Conservation (phyloP, 495 filamentous ascomycete genomes). For the Acidomyces sp. region DNA sequence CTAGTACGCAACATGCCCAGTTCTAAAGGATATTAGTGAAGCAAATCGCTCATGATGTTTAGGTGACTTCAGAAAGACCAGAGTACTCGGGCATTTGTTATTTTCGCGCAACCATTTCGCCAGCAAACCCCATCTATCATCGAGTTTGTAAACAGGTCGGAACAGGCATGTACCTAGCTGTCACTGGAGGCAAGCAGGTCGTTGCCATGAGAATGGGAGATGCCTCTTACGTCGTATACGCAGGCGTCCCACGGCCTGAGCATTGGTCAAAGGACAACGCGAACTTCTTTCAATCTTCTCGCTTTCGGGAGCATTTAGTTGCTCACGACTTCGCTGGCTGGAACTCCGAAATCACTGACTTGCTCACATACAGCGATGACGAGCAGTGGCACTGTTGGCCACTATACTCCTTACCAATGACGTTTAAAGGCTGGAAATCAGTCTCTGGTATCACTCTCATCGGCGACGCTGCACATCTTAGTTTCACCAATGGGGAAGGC, state of each 20-base stretch:
- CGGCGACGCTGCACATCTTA: conserved; percentile 45
- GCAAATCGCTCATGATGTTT: conserved; percentile 1
- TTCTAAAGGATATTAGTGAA: not conserved
- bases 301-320: conserved; percentile 2
- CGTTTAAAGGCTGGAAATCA: conserved; percentile 34
- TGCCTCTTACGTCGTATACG: conserved; percentile 31
- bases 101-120: conserved; percentile 15
- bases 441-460: conserved; percentile 37
- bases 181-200: conserved; percentile 26
- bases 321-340: conserved; percentile 10
- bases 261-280: conserved; percentile 25
- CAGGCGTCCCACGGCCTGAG: conserved; percentile 29
- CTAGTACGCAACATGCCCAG: conserved; percentile 1
- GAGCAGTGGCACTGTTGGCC: conserved; percentile 19
- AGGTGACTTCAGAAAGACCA: conserved; percentile 36
- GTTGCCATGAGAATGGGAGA: conserved; percentile 34
- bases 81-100: conserved; percentile 35
- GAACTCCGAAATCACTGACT: not conserved
- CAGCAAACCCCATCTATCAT: conserved; percentile 24
- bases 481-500: conserved; percentile 2
- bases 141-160: conserved; percentile 32
- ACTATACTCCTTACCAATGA: conserved; percentile 41
- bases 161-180: conserved; percentile 32
- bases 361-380: conserved; percentile 11
- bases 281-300: conserved; percentile 21